Evolutionary conservation across 2,329 filamentous ascomycete species (phyloP).

Genomic region (Aaosphaeria pasadenensis): DNA sequence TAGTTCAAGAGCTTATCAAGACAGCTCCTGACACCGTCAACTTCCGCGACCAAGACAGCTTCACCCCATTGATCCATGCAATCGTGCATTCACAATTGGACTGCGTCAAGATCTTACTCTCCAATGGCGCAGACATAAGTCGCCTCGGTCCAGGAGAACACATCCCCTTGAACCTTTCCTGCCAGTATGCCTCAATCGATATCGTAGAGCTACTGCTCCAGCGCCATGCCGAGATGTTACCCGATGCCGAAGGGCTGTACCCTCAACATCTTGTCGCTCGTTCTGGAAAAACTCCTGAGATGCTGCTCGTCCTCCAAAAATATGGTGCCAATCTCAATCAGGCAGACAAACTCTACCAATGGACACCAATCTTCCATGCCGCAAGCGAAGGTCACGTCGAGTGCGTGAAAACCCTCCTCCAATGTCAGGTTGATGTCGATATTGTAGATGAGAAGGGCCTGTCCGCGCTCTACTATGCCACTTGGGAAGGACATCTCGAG

Average conservation of each 20-base stretch:
- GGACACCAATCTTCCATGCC: conserved; percentile 94
- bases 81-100: conserved; percentile 83
- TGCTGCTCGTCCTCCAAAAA: conserved; percentile 75
- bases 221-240: conserved; percentile 76
- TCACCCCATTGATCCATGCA: conserved; percentile 90
- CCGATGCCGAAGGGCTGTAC: conserved; percentile 92
- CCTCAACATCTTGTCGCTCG: conserved; percentile 96
- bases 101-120: conserved; percentile 76
- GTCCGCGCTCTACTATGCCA: conserved; percentile 96
- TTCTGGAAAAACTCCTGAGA: conserved; percentile 75
- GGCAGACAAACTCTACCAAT: conserved; percentile 91
- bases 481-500: conserved; percentile 93
- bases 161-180: conserved; percentile 90
- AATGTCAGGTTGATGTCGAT: conserved; percentile 73
- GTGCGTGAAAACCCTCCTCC: conserved; percentile 77
- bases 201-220: conserved; percentile 84
- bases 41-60: conserved; percentile 92
- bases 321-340: conserved; percentile 91
- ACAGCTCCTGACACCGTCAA: conserved; percentile 75
- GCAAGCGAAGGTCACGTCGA: conserved; percentile 93
- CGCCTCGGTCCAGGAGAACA: conserved; percentile 85
- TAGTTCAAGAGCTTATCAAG: conserved; percentile 71
- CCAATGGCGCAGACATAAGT: conserved; percentile 78
- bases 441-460: conserved; percentile 89
- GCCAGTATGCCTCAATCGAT: conserved; percentile 82